Percentiles rank a stretch among this genome's conserved stretches.
phyloP scores from a whole-genome alignment of 257 asterid species.

The Mitragyna speciosa region DNA sequence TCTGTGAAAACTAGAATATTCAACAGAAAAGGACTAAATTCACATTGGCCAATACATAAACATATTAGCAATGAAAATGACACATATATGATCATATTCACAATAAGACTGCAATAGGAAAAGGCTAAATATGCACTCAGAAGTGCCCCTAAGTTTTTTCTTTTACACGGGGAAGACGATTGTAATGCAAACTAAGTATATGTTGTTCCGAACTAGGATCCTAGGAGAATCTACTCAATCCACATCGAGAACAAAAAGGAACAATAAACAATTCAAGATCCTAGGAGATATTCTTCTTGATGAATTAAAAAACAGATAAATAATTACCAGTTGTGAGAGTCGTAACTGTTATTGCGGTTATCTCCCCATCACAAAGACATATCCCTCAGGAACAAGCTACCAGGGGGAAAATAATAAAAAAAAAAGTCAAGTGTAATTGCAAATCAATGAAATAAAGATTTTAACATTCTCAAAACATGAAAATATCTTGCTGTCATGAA shows the following conservation, averaged over 20 bases:
- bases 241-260: neutral
- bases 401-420: no score
- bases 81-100: neutral
- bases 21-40: neutral
- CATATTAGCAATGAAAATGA: no score
- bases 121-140: neutral
- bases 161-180: neutral
- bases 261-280: neutral
- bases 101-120: neutral
- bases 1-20: neutral
- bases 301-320: neutral
- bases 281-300: neutral
- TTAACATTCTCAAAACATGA: neutral
- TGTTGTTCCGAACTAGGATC: neutral
- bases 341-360: slow-evolving; percentile 91
- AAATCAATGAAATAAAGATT: neutral
- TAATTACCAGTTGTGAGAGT: slow-evolving; percentile 83
- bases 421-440: no score
- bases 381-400: slow-evolving; percentile 88
- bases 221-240: neutral
- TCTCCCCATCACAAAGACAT: slow-evolving; percentile 93
- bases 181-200: neutral
- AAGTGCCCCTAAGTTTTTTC: neutral
- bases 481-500: neutral
- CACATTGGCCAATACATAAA: neutral